These are phyloP conservation scores for Colletotrichum orchidophilum DNA, from an alignment of 2,329 filamentous ascomycete genomes.

Conservation along the genomic window DNA sequence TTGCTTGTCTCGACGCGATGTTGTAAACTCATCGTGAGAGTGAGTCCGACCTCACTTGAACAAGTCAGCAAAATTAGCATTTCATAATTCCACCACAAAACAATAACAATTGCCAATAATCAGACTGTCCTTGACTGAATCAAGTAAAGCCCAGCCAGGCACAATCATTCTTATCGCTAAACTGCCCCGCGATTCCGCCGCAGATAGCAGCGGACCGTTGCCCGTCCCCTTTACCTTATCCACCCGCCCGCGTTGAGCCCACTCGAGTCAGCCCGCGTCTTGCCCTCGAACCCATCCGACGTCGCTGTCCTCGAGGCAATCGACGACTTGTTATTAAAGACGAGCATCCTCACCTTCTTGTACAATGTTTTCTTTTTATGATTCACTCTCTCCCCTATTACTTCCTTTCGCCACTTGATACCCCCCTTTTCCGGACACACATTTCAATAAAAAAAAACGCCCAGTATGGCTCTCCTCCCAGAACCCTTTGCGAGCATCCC, in stretches of 20 bases:
- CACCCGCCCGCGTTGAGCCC: slow-evolving; percentile 23
- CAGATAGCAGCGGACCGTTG: slow-evolving; percentile 30
- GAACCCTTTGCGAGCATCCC: slow-evolving; percentile 72
- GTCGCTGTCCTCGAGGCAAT: slow-evolving; percentile 17
- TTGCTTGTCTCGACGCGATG: background rate
- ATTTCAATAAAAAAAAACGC: background rate
- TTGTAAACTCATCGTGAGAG: background rate
- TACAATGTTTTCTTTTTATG: background rate
- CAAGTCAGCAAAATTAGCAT: background rate
- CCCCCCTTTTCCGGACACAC: slow-evolving; percentile 4
- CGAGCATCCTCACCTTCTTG: background rate
- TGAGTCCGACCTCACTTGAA: background rate
- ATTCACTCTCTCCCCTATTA: background rate
- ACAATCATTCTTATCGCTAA: background rate
- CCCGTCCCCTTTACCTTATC: slow-evolving; percentile 2
- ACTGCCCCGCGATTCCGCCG: slow-evolving; percentile 11
- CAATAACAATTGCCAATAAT: background rate
- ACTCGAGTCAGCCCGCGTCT: slow-evolving; percentile 22
- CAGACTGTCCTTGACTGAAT: background rate
- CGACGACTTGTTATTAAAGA: slow-evolving; percentile 22
- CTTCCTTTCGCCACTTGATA: background rate
- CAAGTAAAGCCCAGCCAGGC: background rate
- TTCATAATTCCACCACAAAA: background rate
- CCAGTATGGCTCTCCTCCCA: slow-evolving; percentile 53
- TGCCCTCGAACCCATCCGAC: slow-evolving; percentile 25